Conservation (phyloP, 176 grass and related monocot species). For the Oryza meyeriana region DNA sequence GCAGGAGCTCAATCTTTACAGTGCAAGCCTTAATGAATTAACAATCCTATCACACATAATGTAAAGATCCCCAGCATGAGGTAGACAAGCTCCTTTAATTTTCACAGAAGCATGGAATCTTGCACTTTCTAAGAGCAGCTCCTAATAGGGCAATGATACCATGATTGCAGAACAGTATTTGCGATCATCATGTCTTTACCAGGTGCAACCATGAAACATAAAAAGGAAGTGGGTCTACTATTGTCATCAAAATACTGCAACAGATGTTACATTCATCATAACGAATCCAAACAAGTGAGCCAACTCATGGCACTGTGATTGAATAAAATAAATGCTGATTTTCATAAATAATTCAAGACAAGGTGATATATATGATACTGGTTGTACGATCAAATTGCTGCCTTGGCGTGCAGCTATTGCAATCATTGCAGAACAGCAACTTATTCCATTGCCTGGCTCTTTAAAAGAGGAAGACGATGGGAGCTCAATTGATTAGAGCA, state of each 20-base stretch:
- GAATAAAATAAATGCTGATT: background rate
- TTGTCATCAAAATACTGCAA: background rate
- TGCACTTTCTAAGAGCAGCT: background rate
- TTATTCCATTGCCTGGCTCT: background rate
- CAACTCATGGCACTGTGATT: background rate
- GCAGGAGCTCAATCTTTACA: background rate
- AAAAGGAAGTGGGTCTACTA: background rate
- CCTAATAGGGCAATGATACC: background rate
- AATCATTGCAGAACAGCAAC: background rate
- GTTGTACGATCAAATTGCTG: background rate
- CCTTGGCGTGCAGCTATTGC: background rate
- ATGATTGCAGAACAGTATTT: background rate
- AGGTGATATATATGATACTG: background rate
- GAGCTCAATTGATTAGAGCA: background rate
- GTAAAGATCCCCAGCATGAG: background rate
- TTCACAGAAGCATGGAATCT: background rate
- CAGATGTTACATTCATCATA: background rate
- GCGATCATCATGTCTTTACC: constrained; percentile 5
- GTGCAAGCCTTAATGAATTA: background rate
- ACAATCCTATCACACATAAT: background rate
- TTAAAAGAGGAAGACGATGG: background rate
- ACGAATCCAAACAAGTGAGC: background rate
- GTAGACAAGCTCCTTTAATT: background rate
- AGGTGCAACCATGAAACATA: constrained; percentile 10
- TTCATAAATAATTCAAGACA: background rate